phyloP scores from a whole-genome alignment of 2,329 filamentous ascomycete genomes.

The Alternaria sp. region DNA sequence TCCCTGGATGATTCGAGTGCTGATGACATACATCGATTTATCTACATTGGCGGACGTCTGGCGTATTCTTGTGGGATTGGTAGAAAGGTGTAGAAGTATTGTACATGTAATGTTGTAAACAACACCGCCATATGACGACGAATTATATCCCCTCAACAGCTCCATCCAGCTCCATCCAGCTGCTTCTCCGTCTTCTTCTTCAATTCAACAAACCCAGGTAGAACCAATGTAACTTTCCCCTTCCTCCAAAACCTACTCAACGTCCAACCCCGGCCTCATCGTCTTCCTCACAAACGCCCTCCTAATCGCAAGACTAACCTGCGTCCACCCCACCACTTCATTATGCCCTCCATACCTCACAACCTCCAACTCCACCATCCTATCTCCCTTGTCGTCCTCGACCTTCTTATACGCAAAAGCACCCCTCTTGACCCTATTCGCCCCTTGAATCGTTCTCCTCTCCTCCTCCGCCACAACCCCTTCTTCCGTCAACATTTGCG shows the following conservation, averaged over 20 bases:
- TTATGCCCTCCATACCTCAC: slow-evolving; percentile 65
- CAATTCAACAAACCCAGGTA: neutral
- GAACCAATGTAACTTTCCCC: neutral
- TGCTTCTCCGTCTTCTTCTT: neutral
- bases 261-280: slow-evolving; percentile 34
- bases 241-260: slow-evolving; percentile 24
- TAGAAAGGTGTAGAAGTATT: slow-evolving; percentile 17
- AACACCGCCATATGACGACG: slow-evolving; percentile 3
- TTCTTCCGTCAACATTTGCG: slow-evolving; percentile 38
- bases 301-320: slow-evolving; percentile 69
- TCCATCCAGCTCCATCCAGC: neutral
- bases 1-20: neutral
- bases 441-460: slow-evolving; percentile 40
- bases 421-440: slow-evolving; percentile 41
- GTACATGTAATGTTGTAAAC: slow-evolving; percentile 24
- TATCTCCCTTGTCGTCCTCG: slow-evolving; percentile 33
- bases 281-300: slow-evolving; percentile 66
- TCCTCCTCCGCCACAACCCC: slow-evolving; percentile 33
- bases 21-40: slow-evolving; percentile 26
- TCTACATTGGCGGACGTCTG: slow-evolving; percentile 8
- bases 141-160: slow-evolving; percentile 22
- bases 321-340: slow-evolving; percentile 68
- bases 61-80: slow-evolving; percentile 12
- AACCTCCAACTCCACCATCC: slow-evolving; percentile 52
- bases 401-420: slow-evolving; percentile 46